phyloP scores from a whole-genome alignment of 345 rosid genomes.

The Pistacia vera region DNA sequence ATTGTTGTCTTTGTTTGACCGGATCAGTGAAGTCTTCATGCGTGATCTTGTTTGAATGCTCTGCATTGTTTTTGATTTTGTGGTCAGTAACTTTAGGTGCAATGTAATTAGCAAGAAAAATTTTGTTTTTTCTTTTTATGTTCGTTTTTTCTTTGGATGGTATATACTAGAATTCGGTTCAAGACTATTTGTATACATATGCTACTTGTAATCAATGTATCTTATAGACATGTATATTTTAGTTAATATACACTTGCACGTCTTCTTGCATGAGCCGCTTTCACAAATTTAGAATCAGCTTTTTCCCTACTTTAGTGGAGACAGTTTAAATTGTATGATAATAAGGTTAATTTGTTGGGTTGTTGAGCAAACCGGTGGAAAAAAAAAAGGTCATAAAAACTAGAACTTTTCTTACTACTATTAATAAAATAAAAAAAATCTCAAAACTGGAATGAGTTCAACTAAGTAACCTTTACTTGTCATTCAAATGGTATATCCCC shows the following conservation, averaged over 20 bases:
- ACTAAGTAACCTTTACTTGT: neutral
- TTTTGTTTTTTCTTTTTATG: too few species aligned
- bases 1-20: neutral
- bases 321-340: neutral
- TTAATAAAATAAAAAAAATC: neutral
- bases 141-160: neutral
- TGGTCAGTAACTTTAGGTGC: neutral
- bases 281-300: neutral
- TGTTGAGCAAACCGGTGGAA: neutral
- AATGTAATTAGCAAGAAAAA: neutral
- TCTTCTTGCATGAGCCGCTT: neutral
- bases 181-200: neutral
- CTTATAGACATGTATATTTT: neutral
- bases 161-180: neutral
- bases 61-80: neutral
- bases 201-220: neutral
- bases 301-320: neutral
- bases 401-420: neutral
- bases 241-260: neutral
- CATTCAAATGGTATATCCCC: neutral
- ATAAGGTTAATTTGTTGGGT: neutral
- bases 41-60: neutral
- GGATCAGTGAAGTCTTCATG: neutral
- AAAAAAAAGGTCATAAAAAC: neutral
- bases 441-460: neutral